Evolutionary conservation across 1,139 yeast species (phyloP).

Genomic region (Komagataea norvegica): DNA sequence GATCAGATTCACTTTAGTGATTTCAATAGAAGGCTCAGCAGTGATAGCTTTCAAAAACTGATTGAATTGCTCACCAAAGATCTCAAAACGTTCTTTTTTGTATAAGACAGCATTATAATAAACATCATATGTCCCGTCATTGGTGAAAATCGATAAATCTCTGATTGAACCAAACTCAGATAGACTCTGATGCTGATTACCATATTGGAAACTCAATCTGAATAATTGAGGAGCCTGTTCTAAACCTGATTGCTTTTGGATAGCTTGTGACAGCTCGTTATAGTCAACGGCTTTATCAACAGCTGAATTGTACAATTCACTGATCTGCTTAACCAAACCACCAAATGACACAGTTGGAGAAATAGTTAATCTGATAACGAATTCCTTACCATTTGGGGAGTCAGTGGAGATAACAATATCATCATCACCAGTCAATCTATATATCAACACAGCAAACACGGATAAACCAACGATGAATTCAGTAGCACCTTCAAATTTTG

Average conservation of each 20-base stretch:
- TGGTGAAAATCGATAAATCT: constrained; percentile 56
- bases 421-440: constrained; percentile 88
- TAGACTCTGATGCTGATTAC: constrained; percentile 39
- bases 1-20: constrained; percentile 63
- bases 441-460: constrained; percentile 66
- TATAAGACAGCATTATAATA: constrained; percentile 76
- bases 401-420: constrained; percentile 83
- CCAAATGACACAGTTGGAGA: constrained; percentile 49
- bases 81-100: constrained; percentile 60
- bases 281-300: constrained; percentile 45
- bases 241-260: constrained; percentile 45
- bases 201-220: constrained; percentile 53
- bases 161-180: constrained; percentile 48
- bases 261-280: constrained; percentile 49
- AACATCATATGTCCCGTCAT: constrained; percentile 35
- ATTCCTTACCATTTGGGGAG: constrained; percentile 39
- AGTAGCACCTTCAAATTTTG: constrained; percentile 25
- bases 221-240: constrained; percentile 47
- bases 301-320: constrained; percentile 39
- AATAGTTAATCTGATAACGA: constrained; percentile 58
- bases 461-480: constrained; percentile 56
- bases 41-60: constrained; percentile 43
- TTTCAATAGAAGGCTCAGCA: constrained; percentile 35
- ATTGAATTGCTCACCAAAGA: constrained; percentile 68
- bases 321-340: constrained; percentile 45